phyloP scores from a whole-genome alignment of 2,329 filamentous ascomycete genomes.

The Sphaceloma murrayae region DNA sequence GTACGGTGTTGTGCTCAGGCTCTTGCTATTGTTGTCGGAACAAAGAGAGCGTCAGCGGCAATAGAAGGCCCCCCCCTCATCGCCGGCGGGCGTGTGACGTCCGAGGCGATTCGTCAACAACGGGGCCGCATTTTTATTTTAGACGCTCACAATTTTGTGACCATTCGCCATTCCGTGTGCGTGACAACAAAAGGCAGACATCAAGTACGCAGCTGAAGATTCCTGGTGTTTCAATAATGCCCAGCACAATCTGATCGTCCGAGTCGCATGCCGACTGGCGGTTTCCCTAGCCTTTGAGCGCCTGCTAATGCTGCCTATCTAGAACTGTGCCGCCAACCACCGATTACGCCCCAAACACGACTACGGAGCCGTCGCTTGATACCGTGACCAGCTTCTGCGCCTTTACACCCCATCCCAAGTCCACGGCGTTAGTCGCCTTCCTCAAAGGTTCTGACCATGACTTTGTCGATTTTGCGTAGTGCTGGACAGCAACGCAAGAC shows the following conservation, averaged over 20 bases:
- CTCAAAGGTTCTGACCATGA: constrained; percentile 79
- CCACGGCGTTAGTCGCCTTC: constrained; percentile 62
- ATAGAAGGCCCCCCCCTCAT: no score
- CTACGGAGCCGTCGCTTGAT: constrained; percentile 65
- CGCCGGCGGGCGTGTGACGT: constrained; percentile 13
- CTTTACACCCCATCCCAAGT: constrained; percentile 66
- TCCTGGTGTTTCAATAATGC: no score
- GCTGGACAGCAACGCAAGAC: constrained; percentile 74
- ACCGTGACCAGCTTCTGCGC: constrained; percentile 67
- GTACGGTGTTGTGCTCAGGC: no score
- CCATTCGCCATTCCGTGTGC: constrained; percentile 4
- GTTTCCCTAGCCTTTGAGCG: constrained; percentile 8
- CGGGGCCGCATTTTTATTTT: constrained; percentile 9
- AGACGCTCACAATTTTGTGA: not conserved
- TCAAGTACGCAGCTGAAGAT: no score
- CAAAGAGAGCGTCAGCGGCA: no score
- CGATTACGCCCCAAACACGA: constrained; percentile 47
- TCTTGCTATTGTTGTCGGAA: no score
- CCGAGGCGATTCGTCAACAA: constrained; percentile 13
- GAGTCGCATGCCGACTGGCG: constrained; percentile 1
- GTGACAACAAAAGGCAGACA: constrained; percentile 2
- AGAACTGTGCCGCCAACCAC: not conserved
- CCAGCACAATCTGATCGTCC: not conserved
- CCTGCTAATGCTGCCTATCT: constrained; percentile 15
- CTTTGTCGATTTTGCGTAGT: constrained; percentile 81